These are phyloP conservation scores for Moesziomyces parantarcticus DNA, from an alignment of 1,284 basidiomycete genomes.

Conservation along the genomic window DNA sequence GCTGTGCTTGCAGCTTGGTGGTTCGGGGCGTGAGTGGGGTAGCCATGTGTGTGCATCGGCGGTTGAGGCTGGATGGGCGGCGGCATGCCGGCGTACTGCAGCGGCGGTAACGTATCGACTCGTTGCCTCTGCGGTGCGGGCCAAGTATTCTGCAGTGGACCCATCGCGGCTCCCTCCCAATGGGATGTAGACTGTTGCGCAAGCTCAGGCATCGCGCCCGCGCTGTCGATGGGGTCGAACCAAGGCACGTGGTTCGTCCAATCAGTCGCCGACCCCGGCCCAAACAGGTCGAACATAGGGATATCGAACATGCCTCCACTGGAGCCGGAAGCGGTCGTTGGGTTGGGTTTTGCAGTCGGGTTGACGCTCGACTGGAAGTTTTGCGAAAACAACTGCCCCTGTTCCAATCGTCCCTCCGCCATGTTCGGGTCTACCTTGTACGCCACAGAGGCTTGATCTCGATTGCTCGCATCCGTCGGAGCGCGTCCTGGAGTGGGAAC, in stretches of 20 bases:
- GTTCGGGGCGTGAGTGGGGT: background rate
- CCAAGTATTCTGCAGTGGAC: conserved; percentile 17
- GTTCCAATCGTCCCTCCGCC: conserved; percentile 13
- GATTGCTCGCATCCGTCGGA: background rate
- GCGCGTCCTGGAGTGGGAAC: background rate
- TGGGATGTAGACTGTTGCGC: conserved; percentile 4
- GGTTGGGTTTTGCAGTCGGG: no score
- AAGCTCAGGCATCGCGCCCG: background rate
- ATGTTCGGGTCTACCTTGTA: no score
- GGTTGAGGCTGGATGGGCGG: conserved; percentile 6
- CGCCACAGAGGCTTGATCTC: background rate
- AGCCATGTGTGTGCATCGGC: conserved; percentile 12
- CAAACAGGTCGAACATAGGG: conserved; percentile 39
- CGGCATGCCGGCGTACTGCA: background rate
- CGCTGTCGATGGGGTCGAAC: conserved; percentile 41
- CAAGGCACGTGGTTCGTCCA: conserved; percentile 49
- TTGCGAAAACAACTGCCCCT: conserved; percentile 19
- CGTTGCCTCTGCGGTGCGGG: conserved; percentile 15
- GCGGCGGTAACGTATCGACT: conserved; percentile 15
- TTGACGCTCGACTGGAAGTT: conserved; percentile 15
- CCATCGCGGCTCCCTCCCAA: background rate
- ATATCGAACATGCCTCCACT: conserved; percentile 48
- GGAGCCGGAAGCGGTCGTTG: background rate
- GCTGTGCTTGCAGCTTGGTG: background rate
- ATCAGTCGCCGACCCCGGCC: conserved; percentile 20